A percentile compares a stretch with the other conserved stretches of the same genome.
phyloP scores from a whole-genome alignment of 2,329 filamentous ascomycete species.

The Pseudogymnoascus sp. region DNA sequence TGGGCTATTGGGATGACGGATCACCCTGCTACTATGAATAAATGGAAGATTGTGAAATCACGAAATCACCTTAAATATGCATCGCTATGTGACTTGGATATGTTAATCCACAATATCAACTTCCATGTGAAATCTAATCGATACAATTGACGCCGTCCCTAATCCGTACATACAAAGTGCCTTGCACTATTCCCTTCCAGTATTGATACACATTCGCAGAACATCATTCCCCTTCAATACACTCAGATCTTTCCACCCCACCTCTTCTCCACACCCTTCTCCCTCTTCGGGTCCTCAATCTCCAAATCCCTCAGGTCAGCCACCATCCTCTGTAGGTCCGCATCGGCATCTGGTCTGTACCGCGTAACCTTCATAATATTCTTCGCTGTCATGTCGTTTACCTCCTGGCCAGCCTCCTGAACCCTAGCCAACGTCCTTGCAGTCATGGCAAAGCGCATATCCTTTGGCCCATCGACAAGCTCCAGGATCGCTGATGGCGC shows the following conservation, averaged over 20 bases:
- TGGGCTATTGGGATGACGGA: conserved; percentile 7
- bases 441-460: conserved; percentile 92
- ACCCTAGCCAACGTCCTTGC: conserved; percentile 73
- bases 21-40: conserved; percentile 11
- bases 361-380: conserved; percentile 81
- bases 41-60: conserved; percentile 9
- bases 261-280: conserved; percentile 29
- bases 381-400: conserved; percentile 65
- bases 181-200: not conserved
- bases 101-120: not conserved
- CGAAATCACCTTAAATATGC: not conserved
- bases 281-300: conserved; percentile 30
- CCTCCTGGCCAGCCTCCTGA: conserved; percentile 45
- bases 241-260: conserved; percentile 26
- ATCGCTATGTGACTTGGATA: not conserved
- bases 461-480: conserved; percentile 87
- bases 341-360: conserved; percentile 61
- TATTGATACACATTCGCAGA: conserved; percentile 8
- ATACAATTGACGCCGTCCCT: conserved; percentile 7
- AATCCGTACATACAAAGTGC: conserved; percentile 9
- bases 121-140: not conserved
- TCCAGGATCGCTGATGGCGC: conserved; percentile 86
- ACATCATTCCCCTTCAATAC: not conserved
- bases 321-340: conserved; percentile 62
- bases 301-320: conserved; percentile 34